Percentiles rank a stretch among this genome's conserved stretches.
Evolutionary conservation across 108 stramenopile genomes (phyloP).

Genomic region (Cafeteria roenbergensis): DNA sequence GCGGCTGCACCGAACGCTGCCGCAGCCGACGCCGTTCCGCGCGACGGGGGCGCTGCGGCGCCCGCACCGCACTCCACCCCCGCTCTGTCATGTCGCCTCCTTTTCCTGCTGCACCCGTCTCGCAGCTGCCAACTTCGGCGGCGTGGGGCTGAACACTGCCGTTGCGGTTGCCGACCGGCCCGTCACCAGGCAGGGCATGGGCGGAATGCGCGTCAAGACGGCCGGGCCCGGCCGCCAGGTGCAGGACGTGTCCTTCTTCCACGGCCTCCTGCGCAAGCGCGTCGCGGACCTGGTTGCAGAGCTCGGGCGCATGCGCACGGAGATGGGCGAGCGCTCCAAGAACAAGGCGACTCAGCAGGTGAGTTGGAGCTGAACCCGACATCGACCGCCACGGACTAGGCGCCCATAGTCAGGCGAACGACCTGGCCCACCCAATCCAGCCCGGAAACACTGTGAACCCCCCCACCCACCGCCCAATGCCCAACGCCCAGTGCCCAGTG

Average conservation of each 20-base stretch:
- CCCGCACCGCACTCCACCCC: no score
- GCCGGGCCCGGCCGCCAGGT: slow-evolving; percentile 42
- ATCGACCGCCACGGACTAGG: no score
- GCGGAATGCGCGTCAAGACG: slow-evolving; percentile 39
- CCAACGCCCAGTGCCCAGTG: no score
- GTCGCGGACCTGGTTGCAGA: slow-evolving; percentile 20
- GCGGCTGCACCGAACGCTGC: no score
- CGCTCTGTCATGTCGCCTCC: no score
- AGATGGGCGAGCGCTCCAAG: slow-evolving; percentile 11
- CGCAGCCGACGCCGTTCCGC: no score
- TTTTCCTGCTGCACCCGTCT: no score
- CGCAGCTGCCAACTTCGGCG: slow-evolving; percentile 5
- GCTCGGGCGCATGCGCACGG: slow-evolving; percentile 19
- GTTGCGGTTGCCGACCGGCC: slow-evolving; percentile 48
- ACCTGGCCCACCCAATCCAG: no score
- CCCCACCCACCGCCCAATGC: not conserved
- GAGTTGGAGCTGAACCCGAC: no score
- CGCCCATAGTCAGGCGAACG: no score
- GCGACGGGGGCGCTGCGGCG: no score
- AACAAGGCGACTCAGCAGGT: slow-evolving; percentile 9
- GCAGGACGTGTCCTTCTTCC: slow-evolving; percentile 43
- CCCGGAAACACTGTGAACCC: no score
- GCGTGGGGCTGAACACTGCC: slow-evolving; percentile 36
- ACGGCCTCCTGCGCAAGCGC: slow-evolving; percentile 41
- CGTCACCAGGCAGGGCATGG: slow-evolving; percentile 48